These are phyloP conservation scores for Zymoseptoria tritici DNA, from an alignment of 2,329 filamentous ascomycete species.

Conservation along the genomic window DNA sequence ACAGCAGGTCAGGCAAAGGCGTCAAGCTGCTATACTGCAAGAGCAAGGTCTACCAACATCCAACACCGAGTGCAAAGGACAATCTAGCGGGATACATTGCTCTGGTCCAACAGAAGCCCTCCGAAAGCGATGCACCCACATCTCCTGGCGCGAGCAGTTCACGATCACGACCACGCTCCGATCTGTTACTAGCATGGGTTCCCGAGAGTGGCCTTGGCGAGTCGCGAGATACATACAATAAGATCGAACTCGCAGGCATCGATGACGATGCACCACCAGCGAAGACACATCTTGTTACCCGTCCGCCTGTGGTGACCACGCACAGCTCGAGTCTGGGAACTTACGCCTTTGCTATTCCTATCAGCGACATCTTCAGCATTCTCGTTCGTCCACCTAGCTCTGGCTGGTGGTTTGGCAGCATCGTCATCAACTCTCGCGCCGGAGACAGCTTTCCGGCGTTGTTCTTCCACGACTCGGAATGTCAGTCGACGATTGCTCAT, in stretches of 20 bases:
- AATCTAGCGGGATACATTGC: slow-evolving; percentile 94
- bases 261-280: slow-evolving; percentile 73
- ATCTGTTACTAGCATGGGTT: slow-evolving; percentile 81
- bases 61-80: slow-evolving; percentile 85
- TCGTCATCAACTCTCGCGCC: slow-evolving; percentile 83
- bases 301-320: slow-evolving; percentile 76
- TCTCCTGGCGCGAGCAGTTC: slow-evolving; percentile 17
- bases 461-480: slow-evolving; percentile 97
- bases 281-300: slow-evolving; percentile 84
- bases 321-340: slow-evolving; percentile 64
- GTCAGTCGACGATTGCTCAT: slow-evolving; percentile 88
- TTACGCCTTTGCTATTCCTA: slow-evolving; percentile 85
- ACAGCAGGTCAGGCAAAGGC: slow-evolving; percentile 66
- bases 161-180: slow-evolving; percentile 52
- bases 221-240: slow-evolving; percentile 75
- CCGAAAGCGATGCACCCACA: slow-evolving; percentile 19
- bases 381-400: slow-evolving; percentile 84
- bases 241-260: slow-evolving; percentile 80
- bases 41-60: slow-evolving; percentile 98
- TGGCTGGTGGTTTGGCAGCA: slow-evolving; percentile 96
- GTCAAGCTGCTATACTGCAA: slow-evolving; percentile 94
- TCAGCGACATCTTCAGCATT: slow-evolving; percentile 84
- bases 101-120: slow-evolving; percentile 77
- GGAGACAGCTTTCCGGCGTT: slow-evolving; percentile 92
- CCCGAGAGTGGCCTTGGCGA: slow-evolving; percentile 84